Percentiles rank a stretch among this genome's conserved stretches.
phyloP scores from a whole-genome alignment of 2,329 filamentous ascomycete species.

The Fusarium sarcochroum region DNA sequence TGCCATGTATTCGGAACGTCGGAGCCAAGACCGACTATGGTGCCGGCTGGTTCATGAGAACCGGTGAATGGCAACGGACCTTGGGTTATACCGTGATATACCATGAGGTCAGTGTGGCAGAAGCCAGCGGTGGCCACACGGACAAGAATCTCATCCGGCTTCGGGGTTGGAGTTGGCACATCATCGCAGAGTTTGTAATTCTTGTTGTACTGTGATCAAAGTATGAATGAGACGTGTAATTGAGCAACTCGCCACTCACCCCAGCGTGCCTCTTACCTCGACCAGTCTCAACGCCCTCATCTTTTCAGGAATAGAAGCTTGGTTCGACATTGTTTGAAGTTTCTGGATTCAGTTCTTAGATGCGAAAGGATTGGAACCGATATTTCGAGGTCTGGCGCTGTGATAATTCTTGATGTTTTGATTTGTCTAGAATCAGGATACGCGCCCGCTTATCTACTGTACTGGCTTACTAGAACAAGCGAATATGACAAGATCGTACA shows the following conservation, averaged over 20 bases:
- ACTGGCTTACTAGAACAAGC: too few relatives aligned
- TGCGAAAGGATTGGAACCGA: background rate
- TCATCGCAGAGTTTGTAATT: slow-evolving; percentile 27
- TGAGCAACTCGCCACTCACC: background rate
- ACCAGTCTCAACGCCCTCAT: slow-evolving; percentile 41
- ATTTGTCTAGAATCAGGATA: background rate
- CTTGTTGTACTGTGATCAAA: slow-evolving; percentile 21
- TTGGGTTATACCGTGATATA: slow-evolving; percentile 35
- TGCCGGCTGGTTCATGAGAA: slow-evolving; percentile 45
- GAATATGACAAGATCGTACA: background rate
- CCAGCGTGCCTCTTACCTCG: slow-evolving; percentile 17
- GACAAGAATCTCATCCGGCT: slow-evolving; percentile 27
- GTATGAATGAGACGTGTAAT: background rate
- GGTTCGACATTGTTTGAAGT: background rate
- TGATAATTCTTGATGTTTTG: background rate
- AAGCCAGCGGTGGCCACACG: slow-evolving; percentile 23
- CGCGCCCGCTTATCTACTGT: too few relatives aligned
- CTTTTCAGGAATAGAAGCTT: slow-evolving; percentile 10
- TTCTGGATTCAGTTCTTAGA: background rate
- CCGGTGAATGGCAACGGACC: slow-evolving; percentile 36
- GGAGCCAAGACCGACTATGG: slow-evolving; percentile 31
- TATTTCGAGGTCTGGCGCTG: background rate
- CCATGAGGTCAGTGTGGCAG: slow-evolving; percentile 43
- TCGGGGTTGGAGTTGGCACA: slow-evolving; percentile 23
- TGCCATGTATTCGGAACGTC: slow-evolving; percentile 24